phyloP scores from a whole-genome alignment of 108 stramenopile genomes.

The Conticribra guillardii region DNA sequence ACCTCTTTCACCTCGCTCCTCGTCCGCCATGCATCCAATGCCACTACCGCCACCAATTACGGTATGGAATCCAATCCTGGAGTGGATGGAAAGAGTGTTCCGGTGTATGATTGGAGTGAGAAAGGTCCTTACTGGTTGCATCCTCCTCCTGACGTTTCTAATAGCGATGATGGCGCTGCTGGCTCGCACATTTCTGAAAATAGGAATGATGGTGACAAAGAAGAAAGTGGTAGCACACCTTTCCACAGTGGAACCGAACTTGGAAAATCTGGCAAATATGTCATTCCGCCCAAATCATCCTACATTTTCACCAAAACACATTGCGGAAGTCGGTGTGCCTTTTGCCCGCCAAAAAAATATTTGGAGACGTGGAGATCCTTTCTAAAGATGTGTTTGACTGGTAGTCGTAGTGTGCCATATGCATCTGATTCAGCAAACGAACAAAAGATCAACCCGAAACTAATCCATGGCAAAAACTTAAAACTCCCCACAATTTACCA shows the following conservation, averaged over 20 bases:
- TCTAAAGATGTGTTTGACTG: constrained; percentile 33
- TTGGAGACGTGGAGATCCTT: constrained; percentile 45
- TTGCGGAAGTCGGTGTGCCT: constrained; percentile 68
- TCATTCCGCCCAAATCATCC: constrained; percentile 19
- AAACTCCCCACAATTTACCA: constrained; percentile 41
- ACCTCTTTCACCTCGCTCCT: constrained; percentile 50
- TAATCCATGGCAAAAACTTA: constrained; percentile 23
- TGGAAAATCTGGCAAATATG: constrained; percentile 6
- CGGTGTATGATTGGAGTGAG: constrained; percentile 35
- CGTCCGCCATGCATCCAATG: constrained; percentile 18
- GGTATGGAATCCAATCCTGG: constrained; percentile 39
- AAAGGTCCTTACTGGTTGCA: constrained; percentile 43
- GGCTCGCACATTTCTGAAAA: background rate
- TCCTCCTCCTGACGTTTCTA: constrained; percentile 15
- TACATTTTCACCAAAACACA: constrained; percentile 85
- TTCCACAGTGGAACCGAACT: background rate
- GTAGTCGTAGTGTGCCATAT: constrained; percentile 36
- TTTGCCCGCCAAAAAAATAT: constrained; percentile 65
- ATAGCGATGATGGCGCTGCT: background rate
- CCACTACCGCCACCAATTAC: constrained; percentile 53
- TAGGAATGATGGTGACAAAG: background rate
- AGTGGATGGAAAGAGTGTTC: constrained; percentile 33
- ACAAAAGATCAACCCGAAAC: background rate
- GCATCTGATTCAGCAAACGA: constrained; percentile 1
- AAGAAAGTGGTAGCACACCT: background rate